These are phyloP conservation scores for Striga asiatica DNA, from an alignment of 257 asterid species.

Conservation along the genomic window DNA sequence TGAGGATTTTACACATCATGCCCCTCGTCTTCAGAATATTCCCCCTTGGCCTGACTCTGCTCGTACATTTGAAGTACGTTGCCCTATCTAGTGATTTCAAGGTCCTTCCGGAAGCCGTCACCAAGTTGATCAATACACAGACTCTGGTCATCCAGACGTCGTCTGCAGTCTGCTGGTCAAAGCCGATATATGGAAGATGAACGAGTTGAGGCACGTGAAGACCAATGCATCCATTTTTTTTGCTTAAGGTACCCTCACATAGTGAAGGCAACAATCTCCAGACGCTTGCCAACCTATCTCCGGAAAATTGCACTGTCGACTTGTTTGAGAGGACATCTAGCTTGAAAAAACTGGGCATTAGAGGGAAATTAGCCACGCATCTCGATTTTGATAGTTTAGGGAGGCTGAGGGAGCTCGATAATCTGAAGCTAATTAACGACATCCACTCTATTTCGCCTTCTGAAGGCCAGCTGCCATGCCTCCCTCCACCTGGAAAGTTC, in stretches of 20 bases:
- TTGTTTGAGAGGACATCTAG: neutral
- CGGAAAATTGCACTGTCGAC: conserved; percentile 15
- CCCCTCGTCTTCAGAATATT: conserved; percentile 20
- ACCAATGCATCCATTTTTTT: conserved; percentile 20
- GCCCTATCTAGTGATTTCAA: conserved; percentile 10
- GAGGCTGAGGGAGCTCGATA: conserved; percentile 9
- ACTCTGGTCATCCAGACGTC: conserved; percentile 22
- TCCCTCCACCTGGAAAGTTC: conserved; percentile 19
- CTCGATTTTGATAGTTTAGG: conserved; percentile 3
- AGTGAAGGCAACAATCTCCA: conserved; percentile 8
- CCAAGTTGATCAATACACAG: conserved; percentile 23
- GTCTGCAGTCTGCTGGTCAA: conserved; percentile 2
- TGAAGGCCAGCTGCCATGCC: neutral
- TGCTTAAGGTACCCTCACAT: neutral
- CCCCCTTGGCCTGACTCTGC: conserved; percentile 17
- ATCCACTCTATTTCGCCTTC: neutral
- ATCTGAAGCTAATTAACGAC: neutral
- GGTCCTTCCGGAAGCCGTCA: conserved; percentile 2
- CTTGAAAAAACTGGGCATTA: conserved; percentile 20
- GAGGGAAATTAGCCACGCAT: conserved; percentile 14
- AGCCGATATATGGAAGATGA: conserved; percentile 23
- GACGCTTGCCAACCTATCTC: conserved; percentile 15
- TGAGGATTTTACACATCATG: conserved; percentile 20
- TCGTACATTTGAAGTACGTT: conserved; percentile 20
- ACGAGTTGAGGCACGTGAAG: conserved; percentile 23